Evolutionary conservation across 306 rosid species (phyloP).

Genomic region (Abrus pulchellus): DNA sequence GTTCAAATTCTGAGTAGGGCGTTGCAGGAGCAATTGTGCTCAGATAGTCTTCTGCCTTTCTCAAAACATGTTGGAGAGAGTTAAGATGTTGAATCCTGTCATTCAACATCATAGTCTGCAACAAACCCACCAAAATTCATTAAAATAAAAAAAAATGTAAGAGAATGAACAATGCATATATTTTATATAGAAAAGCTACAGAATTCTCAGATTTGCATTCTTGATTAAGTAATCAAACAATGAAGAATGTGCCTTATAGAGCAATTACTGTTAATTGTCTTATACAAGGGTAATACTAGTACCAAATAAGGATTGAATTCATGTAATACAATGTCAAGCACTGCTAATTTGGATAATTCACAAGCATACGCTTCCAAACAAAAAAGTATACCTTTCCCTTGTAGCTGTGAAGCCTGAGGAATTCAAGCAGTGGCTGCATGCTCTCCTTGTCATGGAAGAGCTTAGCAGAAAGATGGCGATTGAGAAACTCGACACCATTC

Average conservation of each 20-base stretch:
- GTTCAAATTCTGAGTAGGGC: conserved; percentile 70
- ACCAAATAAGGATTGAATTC: conserved; percentile 15
- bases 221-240: background rate
- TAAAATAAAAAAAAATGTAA: conserved; percentile 17
- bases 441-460: conserved; percentile 98
- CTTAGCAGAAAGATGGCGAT: conserved; percentile 98
- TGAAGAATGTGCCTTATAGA: background rate
- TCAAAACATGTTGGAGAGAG: conserved; percentile 78
- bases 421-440: conserved; percentile 88
- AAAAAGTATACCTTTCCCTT: conserved; percentile 73
- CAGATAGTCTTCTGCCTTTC: conserved; percentile 86
- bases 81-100: conserved; percentile 79
- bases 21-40: conserved; percentile 62
- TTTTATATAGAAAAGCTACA: conserved; percentile 6
- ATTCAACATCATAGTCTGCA: conserved; percentile 91
- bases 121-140: conserved; percentile 34
- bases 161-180: background rate
- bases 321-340: background rate
- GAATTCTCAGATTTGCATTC: background rate
- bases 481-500: conserved; percentile 96
- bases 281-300: background rate
- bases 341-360: background rate
- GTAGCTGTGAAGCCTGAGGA: conserved; percentile 86
- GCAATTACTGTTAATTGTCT: background rate
- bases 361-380: conserved; percentile 8